A percentile compares a stretch with the other conserved stretches of the same genome.
phyloP scores from a whole-genome alignment of 352 stramenopile genomes.

The Peronospora destructor region DNA sequence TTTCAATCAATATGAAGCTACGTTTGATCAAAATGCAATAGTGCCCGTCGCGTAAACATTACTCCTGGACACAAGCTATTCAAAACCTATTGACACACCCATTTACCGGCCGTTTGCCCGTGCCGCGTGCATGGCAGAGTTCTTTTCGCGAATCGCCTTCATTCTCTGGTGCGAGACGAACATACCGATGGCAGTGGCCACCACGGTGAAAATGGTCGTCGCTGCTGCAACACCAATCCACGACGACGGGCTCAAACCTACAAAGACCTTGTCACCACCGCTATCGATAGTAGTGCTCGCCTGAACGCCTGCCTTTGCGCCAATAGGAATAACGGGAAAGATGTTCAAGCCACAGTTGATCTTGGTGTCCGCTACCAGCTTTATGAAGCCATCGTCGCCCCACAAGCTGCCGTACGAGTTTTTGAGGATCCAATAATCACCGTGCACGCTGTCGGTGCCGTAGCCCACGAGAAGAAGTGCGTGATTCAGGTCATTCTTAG shows the following conservation, averaged over 20 bases:
- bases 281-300: conserved; percentile 45
- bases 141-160: conserved; percentile 44
- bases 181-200: conserved; percentile 45
- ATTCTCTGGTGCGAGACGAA: conserved; percentile 38
- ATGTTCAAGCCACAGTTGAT: conserved; percentile 76
- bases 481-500: conserved; percentile 69
- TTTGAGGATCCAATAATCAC: conserved; percentile 81
- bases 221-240: conserved; percentile 59
- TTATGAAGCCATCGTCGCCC: conserved; percentile 60
- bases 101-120: conserved; percentile 17
- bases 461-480: conserved; percentile 72
- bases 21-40: not conserved
- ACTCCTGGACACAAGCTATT: not conserved
- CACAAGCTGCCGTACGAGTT: conserved; percentile 73
- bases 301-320: conserved; percentile 40
- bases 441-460: conserved; percentile 40
- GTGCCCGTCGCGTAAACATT: not conserved
- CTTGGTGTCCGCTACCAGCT: conserved; percentile 57
- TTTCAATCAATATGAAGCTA: conserved; percentile 2
- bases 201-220: conserved; percentile 43
- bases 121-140: conserved; percentile 32
- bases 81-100: conserved; percentile 5
- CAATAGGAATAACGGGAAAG: conserved; percentile 62
- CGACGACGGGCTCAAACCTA: conserved; percentile 38
- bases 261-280: conserved; percentile 53